Evolutionary conservation across 305 asterid species (phyloP).

Genomic region (Solanum chacoense): DNA sequence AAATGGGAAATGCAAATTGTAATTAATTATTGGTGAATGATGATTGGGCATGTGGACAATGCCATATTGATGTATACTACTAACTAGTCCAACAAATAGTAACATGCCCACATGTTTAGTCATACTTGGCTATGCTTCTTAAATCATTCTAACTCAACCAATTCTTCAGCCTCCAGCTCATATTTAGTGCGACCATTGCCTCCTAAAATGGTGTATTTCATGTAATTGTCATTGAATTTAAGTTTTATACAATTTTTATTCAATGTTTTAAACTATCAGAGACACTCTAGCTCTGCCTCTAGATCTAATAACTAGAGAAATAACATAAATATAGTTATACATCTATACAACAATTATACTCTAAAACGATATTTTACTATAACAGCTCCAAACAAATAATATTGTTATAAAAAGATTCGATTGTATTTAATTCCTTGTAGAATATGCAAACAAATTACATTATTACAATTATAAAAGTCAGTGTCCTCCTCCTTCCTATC

Average conservation of each 20-base stretch:
- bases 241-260: background rate
- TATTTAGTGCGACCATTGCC: background rate
- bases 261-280: background rate
- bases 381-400: background rate
- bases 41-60: conserved; percentile 2
- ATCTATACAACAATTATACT: background rate
- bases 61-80: background rate
- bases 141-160: background rate
- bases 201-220: background rate
- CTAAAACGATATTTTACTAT: background rate
- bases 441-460: background rate
- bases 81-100: background rate
- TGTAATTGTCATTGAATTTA: background rate
- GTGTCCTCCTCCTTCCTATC: background rate
- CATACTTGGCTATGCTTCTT: background rate
- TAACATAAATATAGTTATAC: background rate
- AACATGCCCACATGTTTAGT: background rate
- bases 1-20: background rate
- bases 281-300: background rate
- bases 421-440: background rate
- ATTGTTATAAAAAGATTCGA: background rate
- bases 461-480: too few species aligned
- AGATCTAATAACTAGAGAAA: background rate
- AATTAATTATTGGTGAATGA: background rate
- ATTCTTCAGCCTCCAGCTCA: background rate